A percentile compares a stretch with the other conserved stretches of the same genome.
Conservation (phyloP, 2,329 filamentous ascomycete species). For the Penicillium sp. region DNA sequence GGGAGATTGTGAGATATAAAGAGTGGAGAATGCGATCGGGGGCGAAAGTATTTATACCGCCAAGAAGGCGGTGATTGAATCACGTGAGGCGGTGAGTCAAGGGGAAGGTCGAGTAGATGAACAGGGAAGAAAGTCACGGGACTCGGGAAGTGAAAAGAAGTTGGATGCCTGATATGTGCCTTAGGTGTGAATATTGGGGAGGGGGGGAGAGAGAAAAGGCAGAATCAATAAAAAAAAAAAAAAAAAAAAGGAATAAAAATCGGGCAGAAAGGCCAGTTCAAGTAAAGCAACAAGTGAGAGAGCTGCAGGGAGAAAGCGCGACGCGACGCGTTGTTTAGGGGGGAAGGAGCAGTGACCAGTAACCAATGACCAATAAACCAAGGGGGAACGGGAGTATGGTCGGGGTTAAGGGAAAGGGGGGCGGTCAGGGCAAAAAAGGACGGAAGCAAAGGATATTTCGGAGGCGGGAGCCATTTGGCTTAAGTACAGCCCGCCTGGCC, state of each 20-base stretch:
- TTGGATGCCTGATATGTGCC: conserved; percentile 17
- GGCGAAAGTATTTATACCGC: conserved; percentile 50
- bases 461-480: conserved; percentile 36
- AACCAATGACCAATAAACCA: conserved; percentile 1
- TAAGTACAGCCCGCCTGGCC: conserved; percentile 34
- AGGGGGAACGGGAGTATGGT: neutral
- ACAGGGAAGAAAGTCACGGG: conserved; percentile 17
- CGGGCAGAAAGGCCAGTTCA: conserved; percentile 13
- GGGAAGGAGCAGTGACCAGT: neutral
- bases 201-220: conserved; percentile 10
- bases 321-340: conserved; percentile 31
- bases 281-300: conserved; percentile 16
- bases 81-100: conserved; percentile 45
- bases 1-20: conserved; percentile 37
- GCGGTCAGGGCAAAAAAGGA: conserved; percentile 28
- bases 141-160: conserved; percentile 6
- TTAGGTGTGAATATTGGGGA: conserved; percentile 19
- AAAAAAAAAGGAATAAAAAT: conserved; percentile 21
- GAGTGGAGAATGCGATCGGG: conserved; percentile 49
- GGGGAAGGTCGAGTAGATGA: conserved; percentile 1
- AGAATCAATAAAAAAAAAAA: conserved; percentile 27
- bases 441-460: conserved; percentile 32
- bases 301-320: conserved; percentile 14
- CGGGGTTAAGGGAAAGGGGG: conserved; percentile 23
- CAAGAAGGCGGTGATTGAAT: conserved; percentile 45